Evolutionary conservation across 805 yeast genomes (phyloP), one percentile per base, ranked within the genome.

Genomic region (Blastobotrys americana): DNA sequence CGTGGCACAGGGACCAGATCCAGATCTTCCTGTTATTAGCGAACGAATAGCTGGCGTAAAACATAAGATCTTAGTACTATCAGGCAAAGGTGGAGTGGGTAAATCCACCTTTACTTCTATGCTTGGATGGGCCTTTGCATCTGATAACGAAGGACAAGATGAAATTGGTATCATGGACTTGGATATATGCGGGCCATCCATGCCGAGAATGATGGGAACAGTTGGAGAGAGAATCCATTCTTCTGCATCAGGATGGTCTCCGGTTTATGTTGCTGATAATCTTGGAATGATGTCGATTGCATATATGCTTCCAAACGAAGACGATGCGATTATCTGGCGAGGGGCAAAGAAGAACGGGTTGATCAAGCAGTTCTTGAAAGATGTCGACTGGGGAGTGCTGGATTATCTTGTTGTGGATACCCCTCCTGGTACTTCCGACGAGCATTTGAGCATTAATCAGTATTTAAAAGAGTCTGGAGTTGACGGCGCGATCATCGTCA

Each of bases 341-440:
- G 97, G 97, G 3, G 81, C 87, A n/a, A 93, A 93, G 68, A 93
- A 93, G 66, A 88, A 85, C 55, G 88, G 94, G 0, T 70, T 93
- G 39, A 93, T 93, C 42, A 93, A 93, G 58, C 96, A 88, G 66
- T 93, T 93, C 56, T 69, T 93, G 43, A 87, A 84, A 58, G 97
- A 90, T 55, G 97, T 93, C 2, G 88, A 86, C 56, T 93, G 99
- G 99, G 96, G 95, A 3, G 52, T 56, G 10, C 55, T 71, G 10
- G 97, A 93, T 62, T 93, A 84, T 57, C 69, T 93, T 53, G 74
- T 93, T 13, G 83, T 93, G 15, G 99, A 93, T 58, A 93, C 99
- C 0, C 99, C 98, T 0, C 99, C 99, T 0, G 98, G 99, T 0
- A 93, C 99, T 0, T 83, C 96, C 0, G 99, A 93, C 64, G 99